phyloP scores from a whole-genome alignment of 2,329 filamentous ascomycete species.

The Trematosphaeria pertusa region DNA sequence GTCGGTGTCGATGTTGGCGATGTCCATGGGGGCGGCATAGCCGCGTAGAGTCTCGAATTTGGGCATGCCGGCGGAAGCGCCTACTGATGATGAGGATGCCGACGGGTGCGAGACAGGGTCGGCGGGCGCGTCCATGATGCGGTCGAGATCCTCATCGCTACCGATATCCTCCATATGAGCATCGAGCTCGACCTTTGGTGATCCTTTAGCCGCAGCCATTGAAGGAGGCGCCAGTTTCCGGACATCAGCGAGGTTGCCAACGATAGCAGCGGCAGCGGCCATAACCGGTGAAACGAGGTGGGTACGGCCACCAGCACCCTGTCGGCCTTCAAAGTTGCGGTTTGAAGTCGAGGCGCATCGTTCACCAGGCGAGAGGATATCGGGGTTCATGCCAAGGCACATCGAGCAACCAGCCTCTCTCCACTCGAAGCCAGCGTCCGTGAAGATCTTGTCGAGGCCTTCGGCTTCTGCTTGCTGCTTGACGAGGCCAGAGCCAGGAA shows the following conservation, averaged over 20 bases:
- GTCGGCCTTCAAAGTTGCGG: constrained; percentile 95
- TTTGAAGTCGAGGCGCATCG: constrained; percentile 96
- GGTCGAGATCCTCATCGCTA: constrained; percentile 69
- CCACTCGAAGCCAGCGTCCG: constrained; percentile 95
- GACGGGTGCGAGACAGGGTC: constrained; percentile 74
- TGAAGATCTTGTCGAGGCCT: constrained; percentile 91
- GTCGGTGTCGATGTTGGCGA: constrained; percentile 95
- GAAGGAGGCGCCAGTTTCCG: constrained; percentile 71
- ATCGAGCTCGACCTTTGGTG: constrained; percentile 66
- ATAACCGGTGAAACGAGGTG: constrained; percentile 98
- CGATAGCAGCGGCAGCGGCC: constrained; percentile 89
- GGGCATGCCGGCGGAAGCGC: constrained; percentile 70
- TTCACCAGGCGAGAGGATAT: constrained; percentile 91
- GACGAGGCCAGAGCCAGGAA: constrained; percentile 92
- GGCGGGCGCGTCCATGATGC: constrained; percentile 65
- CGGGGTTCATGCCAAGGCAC: constrained; percentile 99
- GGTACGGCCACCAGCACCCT: constrained; percentile 88
- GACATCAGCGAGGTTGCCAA: constrained; percentile 90
- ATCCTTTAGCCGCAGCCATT: constrained; percentile 54
- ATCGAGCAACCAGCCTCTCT: constrained; percentile 98
- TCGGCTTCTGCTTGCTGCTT: constrained; percentile 91
- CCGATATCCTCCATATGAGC: constrained; percentile 63
- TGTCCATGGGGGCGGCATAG: constrained; percentile 84
- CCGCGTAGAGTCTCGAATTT: constrained; percentile 87
- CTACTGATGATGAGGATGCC: constrained; percentile 55